A percentile compares a stretch with the other conserved stretches of the same genome.
phyloP scores from a whole-genome alignment of 2,329 filamentous ascomycete genomes.

The Colletotrichum destructivum region DNA sequence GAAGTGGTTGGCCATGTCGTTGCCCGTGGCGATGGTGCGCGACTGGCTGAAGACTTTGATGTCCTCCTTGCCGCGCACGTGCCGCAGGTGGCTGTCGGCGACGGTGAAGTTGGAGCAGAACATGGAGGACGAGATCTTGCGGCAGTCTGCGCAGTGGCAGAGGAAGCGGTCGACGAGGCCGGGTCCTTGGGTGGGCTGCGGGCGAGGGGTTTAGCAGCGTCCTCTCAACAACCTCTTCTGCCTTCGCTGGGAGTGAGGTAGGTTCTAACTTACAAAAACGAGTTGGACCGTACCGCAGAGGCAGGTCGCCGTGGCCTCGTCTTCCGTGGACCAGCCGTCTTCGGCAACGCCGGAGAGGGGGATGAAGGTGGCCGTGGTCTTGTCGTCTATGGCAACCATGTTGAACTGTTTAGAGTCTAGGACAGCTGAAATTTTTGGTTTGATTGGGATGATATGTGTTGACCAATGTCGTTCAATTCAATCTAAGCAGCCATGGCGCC shows the following conservation, averaged over 20 bases:
- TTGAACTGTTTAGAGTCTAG: neutral
- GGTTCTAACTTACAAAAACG: slow-evolving; percentile 60
- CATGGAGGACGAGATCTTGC: slow-evolving; percentile 74
- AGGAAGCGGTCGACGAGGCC: slow-evolving; percentile 66
- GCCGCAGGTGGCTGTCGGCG: slow-evolving; percentile 58
- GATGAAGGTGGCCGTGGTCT: slow-evolving; percentile 51
- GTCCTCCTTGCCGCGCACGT: slow-evolving; percentile 66
- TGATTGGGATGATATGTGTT: neutral
- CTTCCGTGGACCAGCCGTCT: slow-evolving; percentile 62
- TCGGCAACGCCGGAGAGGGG: slow-evolving; percentile 46
- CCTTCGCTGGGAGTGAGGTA: rapidly evolving
- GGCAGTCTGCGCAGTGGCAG: slow-evolving; percentile 75
- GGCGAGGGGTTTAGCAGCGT: neutral
- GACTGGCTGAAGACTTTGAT: slow-evolving; percentile 64
- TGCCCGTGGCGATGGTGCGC: slow-evolving; percentile 61
- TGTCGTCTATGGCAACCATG: slow-evolving; percentile 18
- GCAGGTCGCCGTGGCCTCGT: slow-evolving; percentile 70
- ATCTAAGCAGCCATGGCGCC: too few species aligned
- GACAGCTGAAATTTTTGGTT: neutral
- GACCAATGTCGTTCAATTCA: too few species aligned
- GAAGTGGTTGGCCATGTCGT: slow-evolving; percentile 74
- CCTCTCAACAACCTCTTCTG: neutral
- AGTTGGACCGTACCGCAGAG: slow-evolving; percentile 72
- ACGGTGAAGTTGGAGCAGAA: slow-evolving; percentile 73
- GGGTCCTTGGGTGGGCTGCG: slow-evolving; percentile 60